Base-by-base conservation (phyloP, 306 rosid genomes). In the Citrullus mucosospermus region DNA sequence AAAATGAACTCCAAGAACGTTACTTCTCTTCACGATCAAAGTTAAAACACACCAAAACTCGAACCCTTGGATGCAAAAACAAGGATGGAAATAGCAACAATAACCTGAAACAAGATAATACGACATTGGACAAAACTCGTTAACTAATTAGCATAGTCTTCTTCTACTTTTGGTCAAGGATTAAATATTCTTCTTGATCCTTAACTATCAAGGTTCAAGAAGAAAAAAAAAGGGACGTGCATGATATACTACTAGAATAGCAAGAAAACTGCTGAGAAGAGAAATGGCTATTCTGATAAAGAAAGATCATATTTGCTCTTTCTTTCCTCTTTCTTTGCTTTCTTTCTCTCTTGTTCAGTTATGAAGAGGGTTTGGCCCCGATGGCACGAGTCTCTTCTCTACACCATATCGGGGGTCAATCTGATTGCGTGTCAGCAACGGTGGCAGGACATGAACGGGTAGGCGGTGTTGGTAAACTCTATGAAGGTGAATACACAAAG, bases 281-380 rank as follows among this genome's bases (percentile, higher is more conserved):
- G 44, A 56, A 78, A 28, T 14, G 34, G 48, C n/a, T 63, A 3
- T 17, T 53, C 20, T 44, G 5, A n/a, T 53, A 44, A 73, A 82
- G 78, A 30, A 66, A 9, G n/a, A 70, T 50, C 18, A 25, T 53
- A 50, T 48, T 32, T 48, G n/a, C 75, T 61, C 20, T 6, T 53
- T 28, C 58, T 54, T 51, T 16, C 6, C 65, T 63, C 17, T 4
- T 48, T 30, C 60, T 55, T 53, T 17, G 8, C 66, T 63, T 89
- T 50, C 43, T 72, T 50, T 48, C 11, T 46, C 44, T 73, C 60
- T 73, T 34, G 67, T n/a, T 66, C 86, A 92, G 61, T 95, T 95
- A 86, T 95, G 99, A 79, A 95, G 99, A 71, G 97, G 99, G 93
- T 95, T 95, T 28, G 99, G 99, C 3, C 99, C 99, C 11, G 99